Conservation (phyloP, 306 rosid species). For the Quercus robur region DNA sequence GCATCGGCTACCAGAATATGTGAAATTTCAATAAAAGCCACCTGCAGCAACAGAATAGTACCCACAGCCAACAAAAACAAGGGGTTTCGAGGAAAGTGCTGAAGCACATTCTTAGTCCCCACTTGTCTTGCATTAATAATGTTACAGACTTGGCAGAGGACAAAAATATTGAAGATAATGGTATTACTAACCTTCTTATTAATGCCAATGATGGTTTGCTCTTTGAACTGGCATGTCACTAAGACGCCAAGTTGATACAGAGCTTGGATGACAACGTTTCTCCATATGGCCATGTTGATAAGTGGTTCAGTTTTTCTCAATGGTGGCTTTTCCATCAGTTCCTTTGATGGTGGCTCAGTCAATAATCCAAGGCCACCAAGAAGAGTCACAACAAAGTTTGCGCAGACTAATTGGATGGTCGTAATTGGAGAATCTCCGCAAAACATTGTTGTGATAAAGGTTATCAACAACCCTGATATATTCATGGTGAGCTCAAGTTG, state of each 20-base stretch:
- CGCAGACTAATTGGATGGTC: slow-evolving; percentile 5
- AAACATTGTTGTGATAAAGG: not conserved
- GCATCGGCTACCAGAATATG: not conserved
- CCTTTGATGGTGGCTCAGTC: slow-evolving; percentile 5
- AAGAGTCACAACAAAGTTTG: not conserved
- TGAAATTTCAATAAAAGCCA: not conserved
- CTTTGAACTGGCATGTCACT: not conserved
- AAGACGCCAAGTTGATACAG: not conserved
- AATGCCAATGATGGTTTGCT: not conserved
- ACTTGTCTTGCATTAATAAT: slow-evolving; percentile 14
- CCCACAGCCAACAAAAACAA: slow-evolving; percentile 17
- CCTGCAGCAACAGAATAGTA: not conserved
- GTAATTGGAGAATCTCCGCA: slow-evolving; percentile 1
- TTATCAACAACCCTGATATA: slow-evolving; percentile 10
- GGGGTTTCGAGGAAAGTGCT: not conserved
- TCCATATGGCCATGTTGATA: slow-evolving; percentile 22
- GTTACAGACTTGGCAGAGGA: slow-evolving; percentile 27
- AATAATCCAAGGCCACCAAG: slow-evolving; percentile 9
- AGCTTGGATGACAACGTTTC: not conserved
- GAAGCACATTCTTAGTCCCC: not conserved
- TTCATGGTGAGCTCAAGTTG: slow-evolving; percentile 24
- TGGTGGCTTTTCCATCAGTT: not conserved
- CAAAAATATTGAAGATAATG: slow-evolving; percentile 11
- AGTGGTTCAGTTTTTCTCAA: not conserved
- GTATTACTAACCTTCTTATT: not conserved